A percentile compares a stretch with the other conserved stretches of the same genome.
Conservation (phyloP, 352 stramenopile species). For the Globisporangium paroecandrum region DNA sequence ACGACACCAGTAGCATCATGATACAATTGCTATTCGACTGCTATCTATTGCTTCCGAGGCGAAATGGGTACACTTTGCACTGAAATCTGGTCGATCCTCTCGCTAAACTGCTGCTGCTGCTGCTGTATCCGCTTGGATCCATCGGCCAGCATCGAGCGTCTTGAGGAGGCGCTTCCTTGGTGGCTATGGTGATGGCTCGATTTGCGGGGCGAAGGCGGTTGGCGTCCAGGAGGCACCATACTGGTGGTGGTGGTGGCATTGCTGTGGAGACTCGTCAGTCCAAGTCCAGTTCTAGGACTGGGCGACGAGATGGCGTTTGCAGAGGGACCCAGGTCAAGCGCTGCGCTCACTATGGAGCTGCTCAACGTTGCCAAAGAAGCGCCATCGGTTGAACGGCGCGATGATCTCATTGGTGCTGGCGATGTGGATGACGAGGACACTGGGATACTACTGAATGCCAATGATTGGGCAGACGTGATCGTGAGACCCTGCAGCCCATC, state of each 20-base stretch:
- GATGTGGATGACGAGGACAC: not conserved
- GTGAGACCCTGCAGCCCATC: slow-evolving; percentile 4
- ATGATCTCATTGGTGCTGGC: not conserved
- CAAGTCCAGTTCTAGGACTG: not conserved
- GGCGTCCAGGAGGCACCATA: not conserved
- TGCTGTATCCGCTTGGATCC: slow-evolving; percentile 10
- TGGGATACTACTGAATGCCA: not conserved
- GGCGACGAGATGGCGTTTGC: not conserved
- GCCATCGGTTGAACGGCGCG: not conserved
- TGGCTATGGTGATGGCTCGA: not conserved
- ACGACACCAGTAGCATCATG: not conserved
- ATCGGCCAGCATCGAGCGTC: slow-evolving; percentile 6
- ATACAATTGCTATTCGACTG: not conserved
- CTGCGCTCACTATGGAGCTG: not conserved
- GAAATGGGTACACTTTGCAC: slow-evolving; percentile 12
- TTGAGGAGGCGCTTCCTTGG: not conserved
- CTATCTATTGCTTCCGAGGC: slow-evolving; percentile 1
- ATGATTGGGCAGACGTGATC: slow-evolving; percentile 3
- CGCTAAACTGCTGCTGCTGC: slow-evolving; percentile 1
- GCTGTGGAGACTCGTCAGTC: not conserved
- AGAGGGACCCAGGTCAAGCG: not conserved
- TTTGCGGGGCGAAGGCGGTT: slow-evolving; percentile 8
- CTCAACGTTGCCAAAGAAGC: not conserved
- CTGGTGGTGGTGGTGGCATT: not conserved
- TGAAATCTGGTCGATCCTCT: not conserved